A percentile compares a stretch with the other conserved stretches of the same genome.
These are phyloP conservation scores for Fagopyrum esculentum DNA, from an alignment of 148 eudicot genomes.

Conservation along the genomic window DNA sequence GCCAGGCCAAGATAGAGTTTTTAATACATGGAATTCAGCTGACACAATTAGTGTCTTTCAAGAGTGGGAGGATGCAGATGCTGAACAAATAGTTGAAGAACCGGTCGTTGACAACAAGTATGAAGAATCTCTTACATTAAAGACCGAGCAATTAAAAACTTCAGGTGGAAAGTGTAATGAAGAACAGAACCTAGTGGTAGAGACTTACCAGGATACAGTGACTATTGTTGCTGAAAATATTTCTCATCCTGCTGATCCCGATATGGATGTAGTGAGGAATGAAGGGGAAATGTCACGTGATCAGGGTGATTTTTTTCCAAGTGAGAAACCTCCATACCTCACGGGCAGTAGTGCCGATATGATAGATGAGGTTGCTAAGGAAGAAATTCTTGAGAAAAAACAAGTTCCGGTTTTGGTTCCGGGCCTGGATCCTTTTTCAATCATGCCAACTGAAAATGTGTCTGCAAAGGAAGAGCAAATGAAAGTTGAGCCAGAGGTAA, in stretches of 20 bases:
- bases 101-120: slow-evolving; percentile 1
- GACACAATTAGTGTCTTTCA: slow-evolving; percentile 36
- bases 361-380: neutral
- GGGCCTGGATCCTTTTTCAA: slow-evolving; percentile 8
- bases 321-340: neutral
- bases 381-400: neutral
- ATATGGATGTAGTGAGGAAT: neutral
- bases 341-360: neutral
- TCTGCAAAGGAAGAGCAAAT: neutral
- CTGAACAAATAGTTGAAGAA: slow-evolving; percentile 31
- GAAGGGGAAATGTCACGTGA: neutral
- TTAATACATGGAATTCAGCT: slow-evolving; percentile 35
- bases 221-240: neutral
- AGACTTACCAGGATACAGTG: neutral
- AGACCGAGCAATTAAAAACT: neutral
- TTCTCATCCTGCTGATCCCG: neutral
- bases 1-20: slow-evolving; percentile 46
- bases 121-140: slow-evolving; percentile 1
- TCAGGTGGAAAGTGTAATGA: neutral
- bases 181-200: neutral
- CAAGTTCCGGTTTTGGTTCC: neutral
- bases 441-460: neutral
- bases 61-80: slow-evolving; percentile 44
- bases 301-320: neutral
- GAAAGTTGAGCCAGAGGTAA: slow-evolving; percentile 9